phyloP scores from a whole-genome alignment of 805 yeast species.

The Kazachstania martiniae region DNA sequence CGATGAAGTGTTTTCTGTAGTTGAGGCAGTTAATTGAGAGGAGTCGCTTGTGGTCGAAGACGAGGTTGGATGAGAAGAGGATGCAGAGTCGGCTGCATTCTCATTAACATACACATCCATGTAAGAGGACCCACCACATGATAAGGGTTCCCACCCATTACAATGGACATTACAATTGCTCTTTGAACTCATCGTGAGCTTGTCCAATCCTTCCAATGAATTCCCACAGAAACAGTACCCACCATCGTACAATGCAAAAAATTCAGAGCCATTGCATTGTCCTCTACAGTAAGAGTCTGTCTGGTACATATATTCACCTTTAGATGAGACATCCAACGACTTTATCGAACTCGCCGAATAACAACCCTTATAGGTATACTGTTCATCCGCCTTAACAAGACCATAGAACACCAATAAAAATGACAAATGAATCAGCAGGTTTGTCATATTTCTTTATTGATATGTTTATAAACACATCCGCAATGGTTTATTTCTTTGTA shows the following conservation, averaged over 20 bases:
- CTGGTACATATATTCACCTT: constrained; percentile 47
- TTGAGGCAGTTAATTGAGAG: not conserved
- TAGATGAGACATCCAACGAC: constrained; percentile 17
- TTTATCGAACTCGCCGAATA: constrained; percentile 24
- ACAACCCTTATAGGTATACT: constrained; percentile 29
- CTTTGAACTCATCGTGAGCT: constrained; percentile 33
- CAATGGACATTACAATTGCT: constrained; percentile 39
- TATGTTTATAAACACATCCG: too few relatives aligned
- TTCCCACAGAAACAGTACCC: constrained; percentile 59
- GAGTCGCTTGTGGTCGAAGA: not conserved
- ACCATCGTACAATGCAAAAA: constrained; percentile 45
- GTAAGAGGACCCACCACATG: constrained; percentile 53
- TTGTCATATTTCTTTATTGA: too few relatives aligned
- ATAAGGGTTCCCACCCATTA: constrained; percentile 48
- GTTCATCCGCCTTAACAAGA: not conserved
- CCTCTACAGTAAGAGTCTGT: constrained; percentile 45
- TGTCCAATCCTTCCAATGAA: constrained; percentile 25
- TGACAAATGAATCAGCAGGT: not conserved
- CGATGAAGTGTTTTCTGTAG: not conserved
- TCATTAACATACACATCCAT: constrained; percentile 35
- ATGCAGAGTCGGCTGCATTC: constrained; percentile 11
- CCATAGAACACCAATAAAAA: not conserved
- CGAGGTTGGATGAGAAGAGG: not conserved
- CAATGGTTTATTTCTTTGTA: too few relatives aligned
- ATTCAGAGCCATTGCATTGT: constrained; percentile 39